phyloP scores from a whole-genome alignment of 306 rosid genomes.

The Pueraria montana region DNA sequence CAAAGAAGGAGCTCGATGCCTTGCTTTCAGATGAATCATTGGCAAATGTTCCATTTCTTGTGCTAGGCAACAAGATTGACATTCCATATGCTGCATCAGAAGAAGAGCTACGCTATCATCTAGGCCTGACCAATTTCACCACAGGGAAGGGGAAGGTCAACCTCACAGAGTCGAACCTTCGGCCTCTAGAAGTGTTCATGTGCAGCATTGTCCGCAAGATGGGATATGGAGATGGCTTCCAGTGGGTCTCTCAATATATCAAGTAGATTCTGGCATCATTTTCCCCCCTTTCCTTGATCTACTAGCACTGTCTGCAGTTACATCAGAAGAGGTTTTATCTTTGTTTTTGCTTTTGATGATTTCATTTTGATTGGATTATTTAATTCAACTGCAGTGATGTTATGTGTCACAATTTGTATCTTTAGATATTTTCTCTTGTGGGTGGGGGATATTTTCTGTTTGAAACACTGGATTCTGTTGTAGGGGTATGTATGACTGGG shows the following conservation, averaged over 20 bases:
- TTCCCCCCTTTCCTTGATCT: conserved; percentile 31
- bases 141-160: conserved; percentile 84
- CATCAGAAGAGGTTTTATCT: conserved; percentile 47
- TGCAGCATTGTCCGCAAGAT: conserved; percentile 93
- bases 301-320: conserved; percentile 55
- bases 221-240: conserved; percentile 91
- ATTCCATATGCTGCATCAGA: conserved; percentile 85
- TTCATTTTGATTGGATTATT: conserved; percentile 48
- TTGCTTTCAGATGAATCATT: conserved; percentile 77
- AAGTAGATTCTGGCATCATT: conserved; percentile 58
- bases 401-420: conserved; percentile 51
- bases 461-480: conserved; percentile 46
- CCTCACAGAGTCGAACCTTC: conserved; percentile 69
- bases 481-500: conserved; percentile 45
- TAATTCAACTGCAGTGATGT: conserved; percentile 53
- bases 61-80: conserved; percentile 90
- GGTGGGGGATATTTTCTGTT: conserved; percentile 30
- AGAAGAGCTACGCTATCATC: conserved; percentile 80
- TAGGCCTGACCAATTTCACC: conserved; percentile 82
- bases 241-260: conserved; percentile 90
- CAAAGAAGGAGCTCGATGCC: conserved; percentile 81
- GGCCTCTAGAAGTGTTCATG: conserved; percentile 91
- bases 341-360: conserved; percentile 48
- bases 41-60: conserved; percentile 78
- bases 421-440: conserved; percentile 26